phyloP scores from a whole-genome alignment of 2,329 filamentous ascomycete species.

The Alternaria infectoria region DNA sequence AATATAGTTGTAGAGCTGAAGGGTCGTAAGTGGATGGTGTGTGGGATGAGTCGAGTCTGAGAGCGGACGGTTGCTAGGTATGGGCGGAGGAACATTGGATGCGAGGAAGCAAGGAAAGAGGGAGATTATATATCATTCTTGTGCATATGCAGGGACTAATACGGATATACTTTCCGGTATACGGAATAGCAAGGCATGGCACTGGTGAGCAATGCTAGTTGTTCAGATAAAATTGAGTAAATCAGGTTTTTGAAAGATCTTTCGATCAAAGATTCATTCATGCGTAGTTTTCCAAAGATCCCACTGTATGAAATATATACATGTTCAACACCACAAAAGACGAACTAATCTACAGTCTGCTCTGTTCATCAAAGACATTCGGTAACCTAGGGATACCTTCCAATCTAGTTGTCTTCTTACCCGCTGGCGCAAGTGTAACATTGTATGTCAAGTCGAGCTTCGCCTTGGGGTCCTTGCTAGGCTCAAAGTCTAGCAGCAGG shows the following conservation, averaged over 20 bases:
- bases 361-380: conserved; percentile 31
- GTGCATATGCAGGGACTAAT: conserved; percentile 2
- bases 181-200: background rate
- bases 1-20: conserved; percentile 14
- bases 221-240: background rate
- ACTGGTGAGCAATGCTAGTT: background rate
- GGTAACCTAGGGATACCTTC: conserved; percentile 43
- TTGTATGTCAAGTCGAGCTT: conserved; percentile 67
- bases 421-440: conserved; percentile 60
- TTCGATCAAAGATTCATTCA: background rate
- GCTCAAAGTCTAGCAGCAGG: conserved; percentile 63
- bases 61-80: background rate
- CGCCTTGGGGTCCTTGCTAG: conserved; percentile 60
- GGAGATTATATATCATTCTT: conserved; percentile 6
- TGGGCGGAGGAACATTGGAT: background rate
- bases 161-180: conserved; percentile 9
- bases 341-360: conserved; percentile 26
- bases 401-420: conserved; percentile 37
- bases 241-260: background rate
- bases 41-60: background rate
- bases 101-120: background rate
- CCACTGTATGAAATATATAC: conserved; percentile 21
- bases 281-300: background rate
- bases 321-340: conserved; percentile 13
- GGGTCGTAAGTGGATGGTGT: background rate